Evolutionary conservation across 2,329 filamentous ascomycete species (phyloP).

Genomic region (Neodidymelliopsis sp.): DNA sequence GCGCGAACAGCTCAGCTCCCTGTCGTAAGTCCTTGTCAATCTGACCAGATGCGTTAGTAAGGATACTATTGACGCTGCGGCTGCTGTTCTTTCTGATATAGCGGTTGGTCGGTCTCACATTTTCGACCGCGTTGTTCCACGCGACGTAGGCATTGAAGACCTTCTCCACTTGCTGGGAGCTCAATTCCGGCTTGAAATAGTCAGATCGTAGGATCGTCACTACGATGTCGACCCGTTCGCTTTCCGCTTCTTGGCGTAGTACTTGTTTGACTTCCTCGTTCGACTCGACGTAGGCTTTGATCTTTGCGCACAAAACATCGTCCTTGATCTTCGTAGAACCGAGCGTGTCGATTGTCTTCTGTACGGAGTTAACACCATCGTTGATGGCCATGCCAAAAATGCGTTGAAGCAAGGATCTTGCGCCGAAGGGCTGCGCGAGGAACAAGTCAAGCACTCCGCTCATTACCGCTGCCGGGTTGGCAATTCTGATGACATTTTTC

Average conservation of each 20-base stretch:
- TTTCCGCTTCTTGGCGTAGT: constrained; percentile 75
- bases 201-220: constrained; percentile 86
- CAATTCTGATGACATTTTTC: constrained; percentile 96
- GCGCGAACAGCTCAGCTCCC: constrained; percentile 90
- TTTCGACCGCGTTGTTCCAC: constrained; percentile 94
- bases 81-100: constrained; percentile 45
- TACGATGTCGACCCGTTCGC: constrained; percentile 82
- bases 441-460: constrained; percentile 94
- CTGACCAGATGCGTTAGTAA: constrained; percentile 41
- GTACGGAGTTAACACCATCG: constrained; percentile 86
- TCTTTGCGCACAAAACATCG: constrained; percentile 76
- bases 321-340: constrained; percentile 78
- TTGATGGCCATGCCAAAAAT: constrained; percentile 93
- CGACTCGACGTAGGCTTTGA: constrained; percentile 79
- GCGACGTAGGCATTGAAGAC: constrained; percentile 95
- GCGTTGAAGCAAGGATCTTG: constrained; percentile 87
- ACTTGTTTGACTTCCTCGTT: constrained; percentile 76
- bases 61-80: constrained; percentile 40
- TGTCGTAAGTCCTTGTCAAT: constrained; percentile 86
- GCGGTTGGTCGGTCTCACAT: constrained; percentile 54
- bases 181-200: constrained; percentile 73
- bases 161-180: constrained; percentile 76
- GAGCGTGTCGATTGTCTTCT: constrained; percentile 84
- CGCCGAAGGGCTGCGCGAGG: constrained; percentile 91
- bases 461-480: constrained; percentile 97